phyloP scores from a whole-genome alignment of 345 rosid species.

The Syzygium aromaticum region DNA sequence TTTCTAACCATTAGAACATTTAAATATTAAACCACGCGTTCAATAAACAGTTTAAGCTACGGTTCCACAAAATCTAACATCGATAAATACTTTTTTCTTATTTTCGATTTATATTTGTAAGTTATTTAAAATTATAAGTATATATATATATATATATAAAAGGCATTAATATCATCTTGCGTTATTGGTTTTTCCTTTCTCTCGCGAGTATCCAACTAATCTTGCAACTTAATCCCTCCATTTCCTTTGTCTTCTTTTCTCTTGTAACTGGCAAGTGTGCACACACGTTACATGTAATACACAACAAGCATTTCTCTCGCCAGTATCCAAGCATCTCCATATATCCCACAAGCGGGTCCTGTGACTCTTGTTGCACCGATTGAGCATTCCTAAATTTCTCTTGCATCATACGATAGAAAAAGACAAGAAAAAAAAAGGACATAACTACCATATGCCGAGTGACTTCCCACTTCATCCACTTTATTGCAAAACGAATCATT shows the following conservation, averaged over 20 bases:
- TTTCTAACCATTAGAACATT: too few species aligned
- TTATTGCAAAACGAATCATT: background rate
- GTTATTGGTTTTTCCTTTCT: background rate
- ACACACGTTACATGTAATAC: background rate
- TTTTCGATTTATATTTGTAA: too few species aligned
- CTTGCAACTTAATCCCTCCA: background rate
- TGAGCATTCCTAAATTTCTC: too few species aligned
- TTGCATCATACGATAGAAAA: too few species aligned
- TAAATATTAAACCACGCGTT: rapidly evolving
- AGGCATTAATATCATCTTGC: background rate
- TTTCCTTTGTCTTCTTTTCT: too few species aligned
- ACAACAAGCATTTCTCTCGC: background rate
- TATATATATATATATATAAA: too few species aligned
- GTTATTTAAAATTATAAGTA: too few species aligned
- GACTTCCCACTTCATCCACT: too few species aligned
- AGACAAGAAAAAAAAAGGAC: background rate
- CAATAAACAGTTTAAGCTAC: rapidly evolving
- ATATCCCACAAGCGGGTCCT: background rate
- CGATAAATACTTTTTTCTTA: background rate
- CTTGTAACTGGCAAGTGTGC: too few species aligned
- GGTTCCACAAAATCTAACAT: rapidly evolving
- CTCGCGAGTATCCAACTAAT: background rate
- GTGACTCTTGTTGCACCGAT: too few species aligned
- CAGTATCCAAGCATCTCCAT: background rate
- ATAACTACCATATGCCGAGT: too few species aligned